Evolutionary conservation across 78 protist genomes (phyloP).

Genomic region (Dictyostelium brefeldianum): DNA sequence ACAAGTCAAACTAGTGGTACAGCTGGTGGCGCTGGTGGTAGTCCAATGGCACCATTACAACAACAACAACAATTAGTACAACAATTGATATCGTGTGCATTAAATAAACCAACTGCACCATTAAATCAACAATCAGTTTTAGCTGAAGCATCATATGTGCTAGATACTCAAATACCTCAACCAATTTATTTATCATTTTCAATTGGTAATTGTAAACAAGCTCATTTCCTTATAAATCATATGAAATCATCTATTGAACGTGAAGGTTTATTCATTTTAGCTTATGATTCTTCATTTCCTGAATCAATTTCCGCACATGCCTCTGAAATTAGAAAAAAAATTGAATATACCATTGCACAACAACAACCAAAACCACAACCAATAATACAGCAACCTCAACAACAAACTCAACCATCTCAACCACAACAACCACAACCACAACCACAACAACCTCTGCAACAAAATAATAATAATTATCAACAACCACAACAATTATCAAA

Average conservation of each 20-base stretch:
- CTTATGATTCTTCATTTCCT: constrained; percentile 2
- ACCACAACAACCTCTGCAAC: not conserved
- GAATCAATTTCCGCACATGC: constrained; percentile 2
- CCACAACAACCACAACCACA: not conserved
- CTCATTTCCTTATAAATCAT: constrained; percentile 5
- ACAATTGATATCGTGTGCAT: not conserved
- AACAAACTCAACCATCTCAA: not conserved
- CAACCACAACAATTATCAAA: not conserved
- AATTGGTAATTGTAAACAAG: not conserved
- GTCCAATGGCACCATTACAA: not conserved
- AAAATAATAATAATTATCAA: no score
- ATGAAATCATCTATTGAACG: not conserved
- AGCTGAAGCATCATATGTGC: not conserved
- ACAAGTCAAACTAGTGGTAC: not conserved
- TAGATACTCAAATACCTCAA: constrained; percentile 25
- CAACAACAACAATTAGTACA: constrained; percentile 11
- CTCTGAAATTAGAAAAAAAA: not conserved
- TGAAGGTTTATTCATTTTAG: not conserved
- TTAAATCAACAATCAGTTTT: not conserved
- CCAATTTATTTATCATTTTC: not conserved
- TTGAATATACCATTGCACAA: not conserved
- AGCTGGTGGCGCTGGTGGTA: not conserved
- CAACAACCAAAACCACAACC: not conserved
- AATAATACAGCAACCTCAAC: not conserved
- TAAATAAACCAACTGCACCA: not conserved